Evolutionary conservation across 2,329 filamentous ascomycete species (phyloP).

Genomic region (Alternaria infectoria): DNA sequence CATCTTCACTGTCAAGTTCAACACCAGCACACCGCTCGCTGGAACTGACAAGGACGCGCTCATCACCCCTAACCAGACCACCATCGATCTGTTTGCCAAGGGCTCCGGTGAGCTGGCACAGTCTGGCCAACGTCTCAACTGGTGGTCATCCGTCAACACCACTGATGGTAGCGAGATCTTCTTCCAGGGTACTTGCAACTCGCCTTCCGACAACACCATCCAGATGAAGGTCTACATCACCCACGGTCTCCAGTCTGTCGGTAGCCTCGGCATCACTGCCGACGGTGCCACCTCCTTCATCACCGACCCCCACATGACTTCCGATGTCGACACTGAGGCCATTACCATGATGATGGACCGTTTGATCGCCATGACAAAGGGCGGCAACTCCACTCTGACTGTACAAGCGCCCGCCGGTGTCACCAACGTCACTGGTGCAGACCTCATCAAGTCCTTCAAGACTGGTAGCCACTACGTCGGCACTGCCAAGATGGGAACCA

Average conservation of each 20-base stretch:
- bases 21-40: conserved; percentile 26
- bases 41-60: conserved; percentile 29
- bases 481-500: conserved; percentile 61
- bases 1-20: conserved; percentile 46
- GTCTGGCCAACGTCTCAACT: conserved; percentile 56
- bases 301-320: conserved; percentile 59
- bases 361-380: conserved; percentile 46
- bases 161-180: conserved; percentile 49
- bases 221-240: conserved; percentile 62
- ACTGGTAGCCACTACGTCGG: conserved; percentile 53
- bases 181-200: conserved; percentile 56
- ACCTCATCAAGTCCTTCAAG: conserved; percentile 41
- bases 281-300: conserved; percentile 52
- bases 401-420: conserved; percentile 45
- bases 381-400: conserved; percentile 36
- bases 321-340: conserved; percentile 50
- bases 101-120: conserved; percentile 53
- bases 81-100: conserved; percentile 42
- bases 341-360: conserved; percentile 56
- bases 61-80: conserved; percentile 37
- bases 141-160: conserved; percentile 55
- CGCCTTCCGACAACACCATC: conserved; percentile 42
- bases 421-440: conserved; percentile 49
- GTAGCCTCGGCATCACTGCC: conserved; percentile 56
- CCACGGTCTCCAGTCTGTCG: conserved; percentile 66